Base-by-base conservation (phyloP, 1,284 basidiomycete genomes). In the Papiliotrema fonsecae region DNA sequence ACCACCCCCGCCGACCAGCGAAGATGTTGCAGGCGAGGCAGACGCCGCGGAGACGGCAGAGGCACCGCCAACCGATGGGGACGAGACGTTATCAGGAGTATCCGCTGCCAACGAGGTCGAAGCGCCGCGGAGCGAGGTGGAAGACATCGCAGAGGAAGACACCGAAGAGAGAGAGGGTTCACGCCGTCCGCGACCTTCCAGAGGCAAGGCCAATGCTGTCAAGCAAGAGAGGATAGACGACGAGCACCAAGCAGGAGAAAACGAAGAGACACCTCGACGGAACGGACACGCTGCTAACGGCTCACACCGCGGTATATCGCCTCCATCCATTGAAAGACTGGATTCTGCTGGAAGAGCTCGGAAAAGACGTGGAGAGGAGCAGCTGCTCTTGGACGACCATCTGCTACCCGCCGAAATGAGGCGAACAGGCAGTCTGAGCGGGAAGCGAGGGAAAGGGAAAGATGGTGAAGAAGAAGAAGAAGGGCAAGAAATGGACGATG, bases 401-500 rank as follows among this genome's bases (percentile, higher is more conserved):
- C 60, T 67, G 2, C 44, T 70, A 31, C 65, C 66, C 2, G 64
- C 56, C 26, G 67, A 71, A 36, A 54, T 68, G 25, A 49, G 63
- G 25, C 47, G 57, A 16, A 60, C 52, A 11, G 56, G 43, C 13
- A 38, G 40, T 6, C 32, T 50, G 16, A 41, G 50, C 2, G 50
- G 53, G 11, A 43, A 52, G 21, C 41, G 54, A 19, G 52, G 52
- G 11, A 51, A 52, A 34, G 39, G 18, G 22, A 25, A 48, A 27
- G 26, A 36, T 27, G n/a, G 37, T 47, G 43, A 55, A n/a, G 39
- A 62, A 54, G 39, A 62, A 50, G 49, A 63, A 55, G 50, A 58
- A 60, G 7, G 58, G 57, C 36, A 52, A 41, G 27, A 50, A 43
- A n/a, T 16, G 25, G 89, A 88, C 55, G 76, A 71, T n/a, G 78